Base-by-base conservation (phyloP, 371 early-diverging fungal genomes). In the Rhizopus sp. region DNA sequence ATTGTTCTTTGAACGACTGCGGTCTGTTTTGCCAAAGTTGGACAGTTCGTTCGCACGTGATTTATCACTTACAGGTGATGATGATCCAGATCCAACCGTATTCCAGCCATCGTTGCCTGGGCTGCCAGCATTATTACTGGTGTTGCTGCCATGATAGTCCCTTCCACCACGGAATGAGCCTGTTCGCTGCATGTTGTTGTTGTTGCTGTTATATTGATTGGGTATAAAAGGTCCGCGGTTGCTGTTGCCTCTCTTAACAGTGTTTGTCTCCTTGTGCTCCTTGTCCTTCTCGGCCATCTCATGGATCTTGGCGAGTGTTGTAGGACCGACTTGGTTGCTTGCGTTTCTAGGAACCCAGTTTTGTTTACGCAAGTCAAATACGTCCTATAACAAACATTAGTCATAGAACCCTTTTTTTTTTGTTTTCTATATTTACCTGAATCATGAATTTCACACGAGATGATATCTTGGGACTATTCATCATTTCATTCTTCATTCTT, bases 381-480 rank as follows among this genome's bases (percentile, higher is more conserved):
- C 72, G 66, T 97, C 97, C 70, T 75, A 48, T 7, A 33, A 49
- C 7, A 10, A 33, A 3, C 4, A 10, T 34, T 49, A 49, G 23
- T 15, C 37, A 44, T 7, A 50, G 39, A 17, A 47, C 40, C 31
- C 29, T 1, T n/a, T 15, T 16, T 12, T 30, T 7, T 37, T 17
- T 37, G 9, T 47, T 46, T 46, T 7, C 15, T 46, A 7, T 23
- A 23, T 23, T 60, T 68, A 68, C 76, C 80, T 83, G 75, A 40
- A 98, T 73, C 94, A 93, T 93, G 69, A 96, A 96, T 44, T 92
- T 86, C 61, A 95, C 89, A 73, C 97, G 89, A 35, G 91, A 89
- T 39, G 86, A 70, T 31, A 96, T 65, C 60, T 82, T 83, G 41
- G 74, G 63, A 72, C 89, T 85, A 32, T 70, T 77, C n/a, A 86